These are phyloP conservation scores for Heterobasidion parviporum DNA, from an alignment of 1,284 basidiomycete genomes.

Conservation along the genomic window DNA sequence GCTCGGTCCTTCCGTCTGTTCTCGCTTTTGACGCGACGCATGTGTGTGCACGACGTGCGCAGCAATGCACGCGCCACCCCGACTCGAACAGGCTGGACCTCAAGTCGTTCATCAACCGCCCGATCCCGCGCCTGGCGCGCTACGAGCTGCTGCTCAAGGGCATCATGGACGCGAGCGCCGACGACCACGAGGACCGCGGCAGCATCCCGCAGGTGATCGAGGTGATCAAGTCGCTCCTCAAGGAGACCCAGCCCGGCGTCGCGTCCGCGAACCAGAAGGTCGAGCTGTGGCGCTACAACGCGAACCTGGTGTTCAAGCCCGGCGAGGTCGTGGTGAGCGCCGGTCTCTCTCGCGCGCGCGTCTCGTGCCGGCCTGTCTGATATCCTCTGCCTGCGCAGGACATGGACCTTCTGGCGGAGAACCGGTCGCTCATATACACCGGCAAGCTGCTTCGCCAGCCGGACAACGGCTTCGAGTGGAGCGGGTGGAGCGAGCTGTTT, in stretches of 20 bases:
- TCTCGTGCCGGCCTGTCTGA: neutral
- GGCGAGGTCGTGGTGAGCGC: slow-evolving; percentile 68
- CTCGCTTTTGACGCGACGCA: neutral
- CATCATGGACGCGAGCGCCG: slow-evolving; percentile 67
- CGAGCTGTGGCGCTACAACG: slow-evolving; percentile 78
- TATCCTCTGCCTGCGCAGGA: slow-evolving; percentile 38
- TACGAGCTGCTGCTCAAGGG: slow-evolving; percentile 82
- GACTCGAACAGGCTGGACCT: slow-evolving; percentile 77
- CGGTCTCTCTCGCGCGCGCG: neutral
- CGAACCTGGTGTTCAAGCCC: slow-evolving; percentile 70
- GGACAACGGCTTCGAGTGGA: slow-evolving; percentile 76
- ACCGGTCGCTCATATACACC: slow-evolving; percentile 74
- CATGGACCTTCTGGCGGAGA: slow-evolving; percentile 80
- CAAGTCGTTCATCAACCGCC: slow-evolving; percentile 83
- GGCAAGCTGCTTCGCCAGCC: slow-evolving; percentile 80
- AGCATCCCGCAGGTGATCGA: slow-evolving; percentile 81
- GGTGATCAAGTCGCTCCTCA: slow-evolving; percentile 76
- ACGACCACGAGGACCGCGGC: slow-evolving; percentile 70
- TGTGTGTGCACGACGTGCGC: neutral
- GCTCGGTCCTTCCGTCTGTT: too few relatives aligned
- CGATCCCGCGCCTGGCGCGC: slow-evolving; percentile 82
- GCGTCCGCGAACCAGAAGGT: slow-evolving; percentile 80
- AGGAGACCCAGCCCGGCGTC: slow-evolving; percentile 81
- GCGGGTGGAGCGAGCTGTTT: slow-evolving; percentile 79
- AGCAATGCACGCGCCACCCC: slow-evolving; percentile 67